A percentile compares a stretch with the other conserved stretches of the same genome.
phyloP scores from a whole-genome alignment of 805 yeast species.

The Sungouiella thailandica region DNA sequence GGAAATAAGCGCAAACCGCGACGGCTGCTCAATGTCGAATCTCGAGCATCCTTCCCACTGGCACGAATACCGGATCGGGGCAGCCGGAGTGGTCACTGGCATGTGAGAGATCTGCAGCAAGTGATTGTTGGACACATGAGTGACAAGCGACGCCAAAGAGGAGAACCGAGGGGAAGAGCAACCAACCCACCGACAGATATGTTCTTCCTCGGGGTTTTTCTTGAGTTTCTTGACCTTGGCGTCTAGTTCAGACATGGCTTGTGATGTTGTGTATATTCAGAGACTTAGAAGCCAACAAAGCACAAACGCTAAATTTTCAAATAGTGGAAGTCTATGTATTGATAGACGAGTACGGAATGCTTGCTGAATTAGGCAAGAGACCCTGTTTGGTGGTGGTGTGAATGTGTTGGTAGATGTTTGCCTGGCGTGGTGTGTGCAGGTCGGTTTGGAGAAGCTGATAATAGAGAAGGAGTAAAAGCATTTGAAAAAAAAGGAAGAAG shows the following conservation, averaged over 20 bases:
- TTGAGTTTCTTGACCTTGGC: not conserved
- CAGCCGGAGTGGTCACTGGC: slow-evolving; percentile 9
- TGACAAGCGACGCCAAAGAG: slow-evolving; percentile 23
- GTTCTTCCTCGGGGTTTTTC: slow-evolving; percentile 9
- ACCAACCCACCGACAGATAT: slow-evolving; percentile 29
- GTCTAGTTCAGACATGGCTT: not conserved
- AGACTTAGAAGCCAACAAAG: no score
- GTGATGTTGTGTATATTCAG: no score
- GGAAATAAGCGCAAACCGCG: slow-evolving; percentile 53
- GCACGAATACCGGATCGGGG: slow-evolving; percentile 43
- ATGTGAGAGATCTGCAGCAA: slow-evolving; percentile 19
- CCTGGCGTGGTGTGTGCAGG: no score
- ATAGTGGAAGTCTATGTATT: no score
- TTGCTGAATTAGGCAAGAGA: no score
- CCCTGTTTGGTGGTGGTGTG: no score
- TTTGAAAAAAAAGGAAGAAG: no score
- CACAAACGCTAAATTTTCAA: no score
- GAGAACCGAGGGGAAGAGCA: slow-evolving; percentile 18
- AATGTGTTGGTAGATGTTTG: no score
- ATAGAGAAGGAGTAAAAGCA: no score
- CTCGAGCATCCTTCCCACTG: slow-evolving; percentile 59
- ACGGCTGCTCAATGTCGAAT: slow-evolving; percentile 47
- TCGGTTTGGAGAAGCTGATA: no score
- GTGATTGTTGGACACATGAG: slow-evolving; percentile 29
- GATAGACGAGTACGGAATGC: no score